These are phyloP conservation scores for Nowakowskiella sp. DNA, from an alignment of 192 early-diverging fungal genomes.

Conservation along the genomic window DNA sequence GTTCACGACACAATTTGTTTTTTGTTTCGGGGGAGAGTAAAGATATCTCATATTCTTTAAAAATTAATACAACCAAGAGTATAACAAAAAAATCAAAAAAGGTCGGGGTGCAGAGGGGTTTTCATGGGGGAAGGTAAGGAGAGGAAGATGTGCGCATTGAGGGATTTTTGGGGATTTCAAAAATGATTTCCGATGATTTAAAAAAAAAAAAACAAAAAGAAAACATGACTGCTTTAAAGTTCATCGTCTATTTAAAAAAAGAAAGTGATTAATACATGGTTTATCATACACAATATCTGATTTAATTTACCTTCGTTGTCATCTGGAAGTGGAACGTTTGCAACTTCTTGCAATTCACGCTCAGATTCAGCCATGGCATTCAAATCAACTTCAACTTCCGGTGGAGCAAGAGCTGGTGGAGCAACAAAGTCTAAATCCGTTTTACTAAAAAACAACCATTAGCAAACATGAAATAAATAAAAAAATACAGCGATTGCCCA, in stretches of 20 bases:
- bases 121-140: too few species aligned
- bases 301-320: constrained; percentile 42
- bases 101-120: too few species aligned
- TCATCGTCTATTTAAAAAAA: not conserved
- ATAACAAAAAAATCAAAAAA: too few species aligned
- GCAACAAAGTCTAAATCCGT: constrained; percentile 92
- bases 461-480: constrained; percentile 12
- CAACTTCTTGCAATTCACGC: constrained; percentile 68
- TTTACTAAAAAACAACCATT: constrained; percentile 46
- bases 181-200: too few species aligned
- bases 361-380: constrained; percentile 70
- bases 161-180: too few species aligned
- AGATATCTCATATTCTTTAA: too few species aligned
- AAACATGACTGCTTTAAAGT: too few species aligned
- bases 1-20: too few species aligned
- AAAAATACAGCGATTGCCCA: not conserved
- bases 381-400: constrained; percentile 83
- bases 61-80: too few species aligned
- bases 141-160: too few species aligned
- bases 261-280: not conserved
- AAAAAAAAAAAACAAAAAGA: too few species aligned
- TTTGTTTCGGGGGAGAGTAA: too few species aligned
- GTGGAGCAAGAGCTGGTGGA: constrained; percentile 92
- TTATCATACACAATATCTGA: not conserved
- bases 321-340: constrained; percentile 79